Evolutionary conservation across 164 flowering plant species (phyloP).

Genomic region (Macadamia integrifolia): DNA sequence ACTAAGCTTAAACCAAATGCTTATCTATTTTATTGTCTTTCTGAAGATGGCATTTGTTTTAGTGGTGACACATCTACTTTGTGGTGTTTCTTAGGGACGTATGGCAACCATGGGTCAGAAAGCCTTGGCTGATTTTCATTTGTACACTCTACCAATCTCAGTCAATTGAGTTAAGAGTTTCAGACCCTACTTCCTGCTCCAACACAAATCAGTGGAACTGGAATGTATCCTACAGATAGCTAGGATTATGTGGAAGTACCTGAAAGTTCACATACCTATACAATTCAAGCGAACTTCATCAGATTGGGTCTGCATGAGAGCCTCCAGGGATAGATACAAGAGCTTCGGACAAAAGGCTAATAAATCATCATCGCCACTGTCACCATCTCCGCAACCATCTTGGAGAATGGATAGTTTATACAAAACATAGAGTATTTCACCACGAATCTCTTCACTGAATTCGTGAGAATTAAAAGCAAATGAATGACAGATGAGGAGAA

Average conservation of each 20-base stretch:
- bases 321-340: slow-evolving; percentile 58
- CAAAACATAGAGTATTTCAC: slow-evolving; percentile 81
- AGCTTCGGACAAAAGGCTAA: slow-evolving; percentile 44
- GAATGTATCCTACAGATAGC: neutral
- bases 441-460: slow-evolving; percentile 76
- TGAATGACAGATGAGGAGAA: neutral
- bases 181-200: neutral
- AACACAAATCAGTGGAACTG: neutral
- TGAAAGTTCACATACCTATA: slow-evolving; percentile 42
- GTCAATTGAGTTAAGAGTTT: neutral
- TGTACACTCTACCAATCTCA: neutral
- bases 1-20: no score
- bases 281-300: slow-evolving; percentile 84
- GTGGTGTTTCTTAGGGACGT: neutral
- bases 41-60: neutral
- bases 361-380: slow-evolving; percentile 28
- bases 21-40: no score
- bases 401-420: slow-evolving; percentile 52
- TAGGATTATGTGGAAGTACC: neutral
- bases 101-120: neutral
- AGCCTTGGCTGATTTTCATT: neutral
- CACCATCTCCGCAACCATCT: slow-evolving; percentile 17
- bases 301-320: slow-evolving; percentile 73
- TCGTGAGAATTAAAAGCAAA: neutral
- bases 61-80: neutral